These are phyloP conservation scores for Rhizopogon roseolus DNA, from an alignment of 768 basidiomycete genomes.

Conservation along the genomic window DNA sequence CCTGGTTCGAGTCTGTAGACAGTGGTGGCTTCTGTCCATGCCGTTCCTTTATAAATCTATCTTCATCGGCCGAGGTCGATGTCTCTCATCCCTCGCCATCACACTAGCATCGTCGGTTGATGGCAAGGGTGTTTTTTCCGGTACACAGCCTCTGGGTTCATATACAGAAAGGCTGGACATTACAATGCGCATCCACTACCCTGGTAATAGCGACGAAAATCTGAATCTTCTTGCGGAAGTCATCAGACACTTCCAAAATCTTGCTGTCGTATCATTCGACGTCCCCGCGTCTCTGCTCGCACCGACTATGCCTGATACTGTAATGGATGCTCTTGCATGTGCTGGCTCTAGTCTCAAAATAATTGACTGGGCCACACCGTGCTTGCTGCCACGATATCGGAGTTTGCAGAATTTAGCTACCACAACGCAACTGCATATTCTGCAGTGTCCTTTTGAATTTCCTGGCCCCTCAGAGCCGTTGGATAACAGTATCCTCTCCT, in stretches of 20 bases:
- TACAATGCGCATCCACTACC: no score
- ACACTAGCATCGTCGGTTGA: constrained; percentile 8
- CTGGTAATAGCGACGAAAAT: no score
- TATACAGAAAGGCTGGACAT: no score
- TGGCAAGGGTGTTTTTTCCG: no score
- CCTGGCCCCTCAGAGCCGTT: not conserved
- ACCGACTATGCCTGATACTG: constrained; percentile 1
- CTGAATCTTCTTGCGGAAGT: no score
- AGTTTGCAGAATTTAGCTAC: constrained; percentile 4
- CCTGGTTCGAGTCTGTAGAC: constrained; percentile 24
- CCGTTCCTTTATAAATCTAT: constrained; percentile 20
- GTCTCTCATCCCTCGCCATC: constrained; percentile 13
- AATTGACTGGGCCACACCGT: constrained; percentile 13
- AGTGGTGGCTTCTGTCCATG: constrained; percentile 22
- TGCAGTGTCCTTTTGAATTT: not conserved
- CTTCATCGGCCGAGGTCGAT: constrained; percentile 14
- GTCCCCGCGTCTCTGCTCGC: not conserved
- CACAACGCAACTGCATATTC: constrained; percentile 10
- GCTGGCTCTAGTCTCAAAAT: constrained; percentile 14
- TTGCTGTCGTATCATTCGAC: constrained; percentile 17
- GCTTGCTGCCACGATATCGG: not conserved
- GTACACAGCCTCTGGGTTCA: no score
- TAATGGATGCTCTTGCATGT: constrained; percentile 13
- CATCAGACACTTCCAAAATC: constrained; percentile 9
- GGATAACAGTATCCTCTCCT: constrained; percentile 4